Conservation (phyloP, 805 yeast species). For the Brettanomyces bruxellensis region DNA sequence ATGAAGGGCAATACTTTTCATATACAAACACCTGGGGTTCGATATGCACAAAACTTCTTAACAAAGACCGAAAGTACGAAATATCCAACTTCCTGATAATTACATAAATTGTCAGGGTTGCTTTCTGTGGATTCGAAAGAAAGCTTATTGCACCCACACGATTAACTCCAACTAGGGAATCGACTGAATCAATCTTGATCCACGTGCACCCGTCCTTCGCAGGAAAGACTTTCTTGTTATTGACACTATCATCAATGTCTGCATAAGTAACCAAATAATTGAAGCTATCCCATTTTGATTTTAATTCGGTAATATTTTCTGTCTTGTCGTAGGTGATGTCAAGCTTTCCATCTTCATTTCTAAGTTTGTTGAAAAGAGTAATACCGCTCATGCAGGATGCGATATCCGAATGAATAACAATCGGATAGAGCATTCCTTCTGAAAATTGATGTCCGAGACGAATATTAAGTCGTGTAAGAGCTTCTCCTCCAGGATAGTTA, state of each 20-base stretch:
- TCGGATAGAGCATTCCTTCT: slow-evolving; percentile 3
- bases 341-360: slow-evolving; percentile 17
- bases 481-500: slow-evolving; percentile 89
- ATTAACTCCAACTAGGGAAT: slow-evolving; percentile 35
- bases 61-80: slow-evolving; percentile 4
- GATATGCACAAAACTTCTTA: slow-evolving; percentile 3
- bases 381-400: slow-evolving; percentile 85
- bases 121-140: slow-evolving; percentile 6
- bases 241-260: slow-evolving; percentile 8
- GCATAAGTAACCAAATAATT: slow-evolving; percentile 41
- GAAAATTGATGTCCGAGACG: slow-evolving; percentile 4
- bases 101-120: not conserved
- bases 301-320: slow-evolving; percentile 38
- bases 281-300: slow-evolving; percentile 20
- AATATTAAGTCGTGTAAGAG: slow-evolving; percentile 44
- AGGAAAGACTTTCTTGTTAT: slow-evolving; percentile 11
- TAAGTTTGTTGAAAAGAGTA: slow-evolving; percentile 61
- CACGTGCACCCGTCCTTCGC: slow-evolving; percentile 29
- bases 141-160: slow-evolving; percentile 1
- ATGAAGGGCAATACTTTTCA: slow-evolving; percentile 6
- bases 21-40: slow-evolving; percentile 13
- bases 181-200: slow-evolving; percentile 30
- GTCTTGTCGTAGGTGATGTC: slow-evolving; percentile 64
- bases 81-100: slow-evolving; percentile 1
- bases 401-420: slow-evolving; percentile 64